Evolutionary conservation across 768 basidiomycete species (phyloP).

Genomic region (Mycena filopes): DNA sequence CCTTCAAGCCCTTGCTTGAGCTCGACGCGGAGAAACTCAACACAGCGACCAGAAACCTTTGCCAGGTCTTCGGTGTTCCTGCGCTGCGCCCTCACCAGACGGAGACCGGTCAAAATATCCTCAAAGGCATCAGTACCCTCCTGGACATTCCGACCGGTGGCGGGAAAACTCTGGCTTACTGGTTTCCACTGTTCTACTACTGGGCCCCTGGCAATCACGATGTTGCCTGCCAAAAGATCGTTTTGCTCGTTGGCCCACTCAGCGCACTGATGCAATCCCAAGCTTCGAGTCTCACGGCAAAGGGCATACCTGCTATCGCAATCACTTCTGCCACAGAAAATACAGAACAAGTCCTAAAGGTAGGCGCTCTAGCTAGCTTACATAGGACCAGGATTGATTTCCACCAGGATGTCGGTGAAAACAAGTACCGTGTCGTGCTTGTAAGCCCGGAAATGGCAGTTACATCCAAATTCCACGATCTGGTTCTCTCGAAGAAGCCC

Average conservation of each 20-base stretch:
- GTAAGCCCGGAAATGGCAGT: slow-evolving; percentile 28
- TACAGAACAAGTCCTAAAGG: background rate
- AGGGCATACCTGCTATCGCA: slow-evolving; percentile 14
- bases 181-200: slow-evolving; percentile 30
- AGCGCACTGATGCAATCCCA: slow-evolving; percentile 25
- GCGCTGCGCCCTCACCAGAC: slow-evolving; percentile 2
- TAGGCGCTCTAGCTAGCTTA: background rate
- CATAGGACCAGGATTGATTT: background rate
- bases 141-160: slow-evolving; percentile 31
- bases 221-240: slow-evolving; percentile 19
- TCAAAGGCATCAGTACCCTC: slow-evolving; percentile 9
- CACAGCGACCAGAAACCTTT: background rate
- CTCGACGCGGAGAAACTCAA: slow-evolving; percentile 14
- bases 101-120: slow-evolving; percentile 8
- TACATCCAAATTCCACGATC: slow-evolving; percentile 5
- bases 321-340: slow-evolving; percentile 1
- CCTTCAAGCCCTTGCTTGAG: slow-evolving; percentile 12
- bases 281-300: background rate
- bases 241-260: slow-evolving; percentile 29
- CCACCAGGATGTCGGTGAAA: background rate
- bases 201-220: slow-evolving; percentile 19
- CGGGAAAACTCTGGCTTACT: slow-evolving; percentile 34
- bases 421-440: slow-evolving; percentile 27
- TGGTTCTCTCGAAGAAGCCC: slow-evolving; percentile 6
- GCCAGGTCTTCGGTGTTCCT: background rate